Evolutionary conservation across 2,329 filamentous ascomycete genomes (phyloP).

Genomic region (Pseudogymnoascus sp.): DNA sequence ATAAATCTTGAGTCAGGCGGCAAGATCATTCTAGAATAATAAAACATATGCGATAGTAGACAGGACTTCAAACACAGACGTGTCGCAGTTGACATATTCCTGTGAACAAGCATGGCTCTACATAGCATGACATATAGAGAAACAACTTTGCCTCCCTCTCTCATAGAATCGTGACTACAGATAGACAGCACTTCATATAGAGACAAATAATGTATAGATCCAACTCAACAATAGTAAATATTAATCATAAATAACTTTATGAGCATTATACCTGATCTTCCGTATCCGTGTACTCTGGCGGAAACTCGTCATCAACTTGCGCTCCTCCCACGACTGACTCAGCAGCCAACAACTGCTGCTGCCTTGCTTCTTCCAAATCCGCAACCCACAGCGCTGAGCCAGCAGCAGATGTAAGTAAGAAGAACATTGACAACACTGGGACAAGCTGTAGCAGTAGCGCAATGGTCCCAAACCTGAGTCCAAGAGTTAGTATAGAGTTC

Average conservation of each 20-base stretch:
- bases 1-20: background rate
- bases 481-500: background rate
- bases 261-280: constrained; percentile 4
- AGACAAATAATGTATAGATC: background rate
- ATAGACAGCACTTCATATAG: background rate
- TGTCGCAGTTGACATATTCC: background rate
- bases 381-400: constrained; percentile 84
- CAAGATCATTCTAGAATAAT: background rate
- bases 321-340: background rate
- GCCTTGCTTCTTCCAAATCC: constrained; percentile 56
- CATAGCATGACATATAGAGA: background rate
- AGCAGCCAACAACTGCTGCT: background rate
- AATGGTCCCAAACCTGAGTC: constrained; percentile 66
- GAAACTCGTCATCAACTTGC: constrained; percentile 2
- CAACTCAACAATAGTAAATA: background rate
- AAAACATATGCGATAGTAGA: too few species aligned
- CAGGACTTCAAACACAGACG: background rate
- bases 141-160: background rate
- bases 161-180: background rate
- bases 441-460: constrained; percentile 81
- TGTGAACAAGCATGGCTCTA: background rate
- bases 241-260: background rate
- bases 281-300: constrained; percentile 1
- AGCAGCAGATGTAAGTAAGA: constrained; percentile 77
- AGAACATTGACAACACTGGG: constrained; percentile 87